phyloP scores from a whole-genome alignment of 768 basidiomycete genomes.

The Lyophyllum atratum region DNA sequence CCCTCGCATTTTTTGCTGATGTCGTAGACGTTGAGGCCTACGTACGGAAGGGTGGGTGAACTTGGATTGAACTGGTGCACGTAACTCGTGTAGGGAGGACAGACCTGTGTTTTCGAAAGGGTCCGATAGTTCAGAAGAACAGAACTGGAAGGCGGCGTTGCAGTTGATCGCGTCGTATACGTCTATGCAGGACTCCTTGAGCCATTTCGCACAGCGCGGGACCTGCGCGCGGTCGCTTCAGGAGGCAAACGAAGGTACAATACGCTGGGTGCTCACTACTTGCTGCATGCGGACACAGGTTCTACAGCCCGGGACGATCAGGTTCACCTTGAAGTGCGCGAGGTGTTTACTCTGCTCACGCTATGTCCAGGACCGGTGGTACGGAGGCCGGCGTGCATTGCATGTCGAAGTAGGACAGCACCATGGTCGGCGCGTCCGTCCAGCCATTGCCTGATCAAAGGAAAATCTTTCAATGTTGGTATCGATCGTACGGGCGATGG shows the following conservation, averaged over 20 bases:
- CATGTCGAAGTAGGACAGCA: constrained; percentile 46
- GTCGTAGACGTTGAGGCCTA: constrained; percentile 66
- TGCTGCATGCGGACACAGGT: constrained; percentile 62
- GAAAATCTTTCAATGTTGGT: too few relatives aligned
- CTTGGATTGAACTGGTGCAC: background rate
- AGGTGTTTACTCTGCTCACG: constrained; percentile 44
- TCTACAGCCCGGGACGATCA: constrained; percentile 29
- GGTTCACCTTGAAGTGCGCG: constrained; percentile 27
- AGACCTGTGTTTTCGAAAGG: constrained; percentile 42
- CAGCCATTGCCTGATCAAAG: constrained; percentile 73
- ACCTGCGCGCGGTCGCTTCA: constrained; percentile 37
- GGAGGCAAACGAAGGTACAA: background rate
- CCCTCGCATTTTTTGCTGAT: constrained; percentile 64
- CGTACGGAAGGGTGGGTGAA: background rate
- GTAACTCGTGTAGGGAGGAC: constrained; percentile 8
- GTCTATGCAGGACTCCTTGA: constrained; percentile 60
- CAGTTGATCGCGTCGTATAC: constrained; percentile 68
- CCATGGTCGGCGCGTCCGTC: constrained; percentile 54
- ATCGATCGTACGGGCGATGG: too few relatives aligned
- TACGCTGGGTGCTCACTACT: constrained; percentile 38
- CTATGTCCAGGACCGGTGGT: constrained; percentile 46
- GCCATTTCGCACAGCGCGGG: constrained; percentile 61
- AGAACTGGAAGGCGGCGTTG: constrained; percentile 61
- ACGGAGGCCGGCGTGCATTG: constrained; percentile 56
- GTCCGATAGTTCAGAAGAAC: constrained; percentile 49